Conservation (phyloP, 306 rosid species). For the Cucumis cinereus region DNA sequence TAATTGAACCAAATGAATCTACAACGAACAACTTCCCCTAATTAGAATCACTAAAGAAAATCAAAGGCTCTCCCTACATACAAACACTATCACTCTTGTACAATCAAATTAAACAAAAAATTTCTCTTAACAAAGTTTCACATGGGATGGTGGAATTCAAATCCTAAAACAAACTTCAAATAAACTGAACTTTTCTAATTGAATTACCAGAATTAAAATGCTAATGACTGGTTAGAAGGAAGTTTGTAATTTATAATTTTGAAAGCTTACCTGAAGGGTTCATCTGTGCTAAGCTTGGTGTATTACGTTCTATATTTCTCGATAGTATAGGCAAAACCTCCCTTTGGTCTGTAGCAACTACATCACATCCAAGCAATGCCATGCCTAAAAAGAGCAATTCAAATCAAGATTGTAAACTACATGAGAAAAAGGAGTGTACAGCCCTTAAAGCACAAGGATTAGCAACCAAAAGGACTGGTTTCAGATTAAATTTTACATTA, state of each 20-base stretch:
- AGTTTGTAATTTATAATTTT: not conserved
- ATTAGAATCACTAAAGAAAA: constrained; percentile 3
- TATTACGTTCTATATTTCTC: constrained; percentile 83
- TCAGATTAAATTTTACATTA: not conserved
- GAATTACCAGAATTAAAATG: not conserved
- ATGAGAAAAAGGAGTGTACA: not conserved
- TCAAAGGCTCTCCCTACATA: not conserved
- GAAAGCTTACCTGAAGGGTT: constrained; percentile 40
- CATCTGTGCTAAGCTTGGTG: constrained; percentile 63
- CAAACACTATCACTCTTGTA: not conserved
- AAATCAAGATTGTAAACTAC: constrained; percentile 6
- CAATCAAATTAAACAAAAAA: not conserved
- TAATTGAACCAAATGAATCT: constrained; percentile 77
- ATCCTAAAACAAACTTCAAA: not conserved
- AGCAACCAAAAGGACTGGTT: not conserved
- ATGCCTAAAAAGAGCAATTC: constrained; percentile 46
- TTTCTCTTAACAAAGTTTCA: not conserved
- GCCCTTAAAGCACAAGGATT: not conserved
- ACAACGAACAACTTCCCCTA: constrained; percentile 17
- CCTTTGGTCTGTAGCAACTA: constrained; percentile 68
- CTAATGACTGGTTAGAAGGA: not conserved
- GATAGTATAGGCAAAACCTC: constrained; percentile 71
- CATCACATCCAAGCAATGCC: constrained; percentile 91
- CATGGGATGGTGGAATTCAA: not conserved
- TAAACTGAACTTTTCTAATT: not conserved